A percentile compares a stretch with the other conserved stretches of the same genome.
Conservation (phyloP, 345 rosid species). For the Lumnitzera racemosa region DNA sequence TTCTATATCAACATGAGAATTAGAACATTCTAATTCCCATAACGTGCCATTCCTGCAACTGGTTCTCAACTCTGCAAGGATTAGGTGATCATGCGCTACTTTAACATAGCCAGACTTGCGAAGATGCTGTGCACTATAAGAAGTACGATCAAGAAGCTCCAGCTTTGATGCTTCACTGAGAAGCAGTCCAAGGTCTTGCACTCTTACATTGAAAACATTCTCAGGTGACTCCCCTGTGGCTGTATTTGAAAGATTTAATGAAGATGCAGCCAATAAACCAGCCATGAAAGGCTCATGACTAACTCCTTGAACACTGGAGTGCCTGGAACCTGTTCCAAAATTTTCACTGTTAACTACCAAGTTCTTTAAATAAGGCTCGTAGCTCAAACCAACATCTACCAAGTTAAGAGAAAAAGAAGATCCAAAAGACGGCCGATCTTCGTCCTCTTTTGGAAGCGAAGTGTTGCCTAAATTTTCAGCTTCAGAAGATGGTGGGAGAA, state of each 20-base stretch:
- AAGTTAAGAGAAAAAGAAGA: slow-evolving; percentile 64
- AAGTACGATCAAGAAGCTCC: slow-evolving; percentile 41
- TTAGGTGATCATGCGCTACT: slow-evolving; percentile 66
- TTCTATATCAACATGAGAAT: slow-evolving; percentile 55
- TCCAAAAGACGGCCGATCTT: slow-evolving; percentile 24
- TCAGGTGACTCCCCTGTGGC: slow-evolving; percentile 27
- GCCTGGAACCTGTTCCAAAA: slow-evolving; percentile 16
- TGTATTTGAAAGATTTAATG: slow-evolving; percentile 47
- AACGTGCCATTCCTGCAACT: slow-evolving; percentile 44
- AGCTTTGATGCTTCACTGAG: slow-evolving; percentile 40
- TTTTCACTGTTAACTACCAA: slow-evolving; percentile 7
- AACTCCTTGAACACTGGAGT: slow-evolving; percentile 26
- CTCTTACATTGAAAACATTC: slow-evolving; percentile 50
- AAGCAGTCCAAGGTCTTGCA: slow-evolving; percentile 87
- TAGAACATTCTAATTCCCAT: slow-evolving; percentile 78
- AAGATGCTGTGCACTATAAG: slow-evolving; percentile 58
- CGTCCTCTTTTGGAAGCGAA: slow-evolving; percentile 19
- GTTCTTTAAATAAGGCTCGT: slow-evolving; percentile 58
- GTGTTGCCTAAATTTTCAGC: slow-evolving; percentile 22
- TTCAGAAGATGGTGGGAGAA: slow-evolving; percentile 38
- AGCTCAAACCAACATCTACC: slow-evolving; percentile 84
- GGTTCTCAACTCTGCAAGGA: slow-evolving; percentile 58
- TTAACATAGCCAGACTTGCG: slow-evolving; percentile 60
- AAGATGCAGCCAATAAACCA: slow-evolving; percentile 86
- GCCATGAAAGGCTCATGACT: slow-evolving; percentile 38